Evolutionary conservation across 1,284 basidiomycete species (phyloP).

Genomic region (Rhodotorula sp.): DNA sequence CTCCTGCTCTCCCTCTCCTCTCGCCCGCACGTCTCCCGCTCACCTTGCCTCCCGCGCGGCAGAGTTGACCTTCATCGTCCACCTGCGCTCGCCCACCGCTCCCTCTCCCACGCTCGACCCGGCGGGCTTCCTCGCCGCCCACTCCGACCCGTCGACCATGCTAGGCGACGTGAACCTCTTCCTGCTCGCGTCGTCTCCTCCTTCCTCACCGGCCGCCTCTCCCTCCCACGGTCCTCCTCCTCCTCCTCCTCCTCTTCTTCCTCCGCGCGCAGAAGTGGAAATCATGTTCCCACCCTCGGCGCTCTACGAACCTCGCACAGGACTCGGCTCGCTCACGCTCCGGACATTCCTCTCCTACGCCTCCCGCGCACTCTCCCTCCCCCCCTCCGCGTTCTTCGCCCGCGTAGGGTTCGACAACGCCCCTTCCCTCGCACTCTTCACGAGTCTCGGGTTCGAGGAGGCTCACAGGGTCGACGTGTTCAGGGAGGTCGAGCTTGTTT

Average conservation of each 20-base stretch:
- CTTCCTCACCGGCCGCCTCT: slow-evolving; percentile 51
- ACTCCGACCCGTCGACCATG: slow-evolving; percentile 59
- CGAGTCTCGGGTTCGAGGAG: slow-evolving; percentile 64
- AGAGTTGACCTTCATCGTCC: slow-evolving; percentile 90
- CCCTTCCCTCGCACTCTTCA: slow-evolving; percentile 62
- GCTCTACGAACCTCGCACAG: slow-evolving; percentile 53
- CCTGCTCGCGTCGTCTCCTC: slow-evolving; percentile 55
- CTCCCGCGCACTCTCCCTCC: slow-evolving; percentile 24
- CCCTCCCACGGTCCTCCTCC: too few relatives aligned
- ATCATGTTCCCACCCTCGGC: slow-evolving; percentile 76
- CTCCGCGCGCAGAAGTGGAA: slow-evolving; percentile 62
- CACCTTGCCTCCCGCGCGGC: background rate
- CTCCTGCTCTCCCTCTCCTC: slow-evolving; percentile 10
- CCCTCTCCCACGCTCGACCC: slow-evolving; percentile 16
- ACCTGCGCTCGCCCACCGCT: slow-evolving; percentile 51
- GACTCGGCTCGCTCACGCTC: slow-evolving; percentile 53
- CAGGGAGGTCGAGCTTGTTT: slow-evolving; percentile 65
- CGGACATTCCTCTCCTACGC: slow-evolving; percentile 46
- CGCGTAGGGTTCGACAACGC: slow-evolving; percentile 59
- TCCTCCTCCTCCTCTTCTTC: slow-evolving; percentile 3
- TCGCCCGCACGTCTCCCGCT: background rate
- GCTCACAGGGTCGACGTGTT: slow-evolving; percentile 68
- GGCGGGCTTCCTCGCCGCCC: slow-evolving; percentile 41
- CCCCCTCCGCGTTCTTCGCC: slow-evolving; percentile 54
- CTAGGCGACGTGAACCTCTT: slow-evolving; percentile 92